phyloP scores from a whole-genome alignment of 2,329 filamentous ascomycete species.

The Cytospora schulzeri region DNA sequence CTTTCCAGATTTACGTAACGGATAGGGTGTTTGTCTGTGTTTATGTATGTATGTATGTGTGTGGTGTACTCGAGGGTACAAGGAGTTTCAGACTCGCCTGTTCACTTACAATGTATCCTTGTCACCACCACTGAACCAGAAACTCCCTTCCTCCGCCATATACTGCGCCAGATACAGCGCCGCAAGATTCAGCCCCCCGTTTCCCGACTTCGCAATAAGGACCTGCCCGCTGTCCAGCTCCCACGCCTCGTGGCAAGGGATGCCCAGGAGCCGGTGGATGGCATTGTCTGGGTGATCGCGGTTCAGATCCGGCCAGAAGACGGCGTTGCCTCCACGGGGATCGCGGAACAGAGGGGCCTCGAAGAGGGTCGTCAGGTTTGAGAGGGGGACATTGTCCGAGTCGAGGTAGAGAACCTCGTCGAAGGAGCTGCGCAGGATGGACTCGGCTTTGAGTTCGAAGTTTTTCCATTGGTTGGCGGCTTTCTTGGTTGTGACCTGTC shows the following conservation, averaged over 20 bases:
- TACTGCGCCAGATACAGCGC: conserved; percentile 25
- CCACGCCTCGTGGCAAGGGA: conserved; percentile 26
- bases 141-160: conserved; percentile 25
- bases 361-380: conserved; percentile 15
- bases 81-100: too few species aligned
- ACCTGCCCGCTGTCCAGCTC: conserved; percentile 27
- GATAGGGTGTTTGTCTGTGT: neutral
- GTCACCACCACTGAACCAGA: conserved; percentile 27
- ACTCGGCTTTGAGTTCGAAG: conserved; percentile 28
- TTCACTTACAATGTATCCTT: conserved; percentile 28
- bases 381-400: conserved; percentile 27
- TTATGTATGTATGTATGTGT: neutral
- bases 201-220: conserved; percentile 26
- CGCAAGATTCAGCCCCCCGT: conserved; percentile 24
- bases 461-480: conserved; percentile 26
- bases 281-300: conserved; percentile 28
- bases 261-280: conserved; percentile 23
- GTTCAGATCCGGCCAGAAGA: conserved; percentile 27
- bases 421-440: conserved; percentile 24
- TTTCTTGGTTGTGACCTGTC: conserved; percentile 24
- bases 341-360: conserved; percentile 19
- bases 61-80: neutral
- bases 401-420: conserved; percentile 29
- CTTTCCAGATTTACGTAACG: neutral
- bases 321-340: conserved; percentile 10